phyloP scores from a whole-genome alignment of 768 basidiomycete genomes.

The Kwoniella mangroviensis region DNA sequence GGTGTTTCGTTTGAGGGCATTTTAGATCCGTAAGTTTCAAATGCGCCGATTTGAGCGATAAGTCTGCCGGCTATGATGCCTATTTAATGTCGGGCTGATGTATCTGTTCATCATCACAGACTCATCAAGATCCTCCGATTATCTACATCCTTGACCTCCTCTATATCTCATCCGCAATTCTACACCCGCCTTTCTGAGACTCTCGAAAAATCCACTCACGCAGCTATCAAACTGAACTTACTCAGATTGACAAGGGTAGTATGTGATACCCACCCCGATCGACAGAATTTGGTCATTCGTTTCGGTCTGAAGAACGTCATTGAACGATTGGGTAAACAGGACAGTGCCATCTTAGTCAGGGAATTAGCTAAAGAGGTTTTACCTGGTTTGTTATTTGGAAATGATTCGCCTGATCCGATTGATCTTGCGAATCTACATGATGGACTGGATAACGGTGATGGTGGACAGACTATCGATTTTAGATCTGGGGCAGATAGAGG shows the following conservation, averaged over 20 bases:
- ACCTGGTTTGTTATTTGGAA: constrained; percentile 40
- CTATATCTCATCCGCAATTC: constrained; percentile 79
- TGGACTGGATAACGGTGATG: background rate
- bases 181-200: constrained; percentile 86
- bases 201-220: constrained; percentile 71
- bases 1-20: constrained; percentile 55
- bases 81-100: too few species aligned
- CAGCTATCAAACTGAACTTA: constrained; percentile 87
- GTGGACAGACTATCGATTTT: background rate
- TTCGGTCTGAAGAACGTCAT: constrained; percentile 84
- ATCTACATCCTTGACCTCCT: constrained; percentile 73
- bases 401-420: constrained; percentile 19
- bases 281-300: constrained; percentile 76
- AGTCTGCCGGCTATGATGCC: too few species aligned
- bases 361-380: constrained; percentile 62
- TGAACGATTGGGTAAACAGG: constrained; percentile 75
- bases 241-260: constrained; percentile 81
- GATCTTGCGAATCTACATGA: background rate
- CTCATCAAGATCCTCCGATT: constrained; percentile 86
- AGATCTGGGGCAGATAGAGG: background rate
- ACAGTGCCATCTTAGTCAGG: constrained; percentile 87
- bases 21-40: constrained; percentile 51
- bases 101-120: constrained; percentile 23
- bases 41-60: too few species aligned
- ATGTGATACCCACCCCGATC: constrained; percentile 88